Conservation (phyloP, 257 asterid genomes). For the Striga asiatica region DNA sequence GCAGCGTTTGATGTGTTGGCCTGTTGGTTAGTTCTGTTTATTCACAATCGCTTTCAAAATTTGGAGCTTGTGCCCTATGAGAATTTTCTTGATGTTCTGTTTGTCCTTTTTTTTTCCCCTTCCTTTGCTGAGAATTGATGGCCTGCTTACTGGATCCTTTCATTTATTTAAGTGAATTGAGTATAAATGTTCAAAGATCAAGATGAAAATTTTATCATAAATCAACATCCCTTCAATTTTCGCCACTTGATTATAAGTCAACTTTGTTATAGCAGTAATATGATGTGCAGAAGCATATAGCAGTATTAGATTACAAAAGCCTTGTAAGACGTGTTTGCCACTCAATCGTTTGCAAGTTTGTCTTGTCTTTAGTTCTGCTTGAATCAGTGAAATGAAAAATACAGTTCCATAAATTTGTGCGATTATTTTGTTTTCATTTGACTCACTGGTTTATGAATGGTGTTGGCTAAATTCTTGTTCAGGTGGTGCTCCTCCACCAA, state of each 20-base stretch:
- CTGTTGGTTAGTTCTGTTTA: neutral
- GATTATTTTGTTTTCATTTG: neutral
- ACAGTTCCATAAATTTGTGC: neutral
- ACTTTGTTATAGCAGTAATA: neutral
- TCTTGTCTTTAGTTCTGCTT: neutral
- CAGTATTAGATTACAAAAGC: neutral
- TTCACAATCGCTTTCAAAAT: too few species aligned
- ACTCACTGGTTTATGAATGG: neutral
- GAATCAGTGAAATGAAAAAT: neutral
- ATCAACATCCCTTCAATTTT: neutral
- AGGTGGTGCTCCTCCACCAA: constrained; percentile 59
- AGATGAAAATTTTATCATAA: neutral
- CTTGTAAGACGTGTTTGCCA: neutral
- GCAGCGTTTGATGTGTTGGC: neutral
- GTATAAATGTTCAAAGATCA: neutral
- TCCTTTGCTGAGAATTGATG: neutral
- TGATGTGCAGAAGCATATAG: neutral
- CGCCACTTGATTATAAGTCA: neutral
- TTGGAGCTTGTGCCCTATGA: too few species aligned
- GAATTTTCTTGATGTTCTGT: neutral
- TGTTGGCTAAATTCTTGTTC: constrained; percentile 14
- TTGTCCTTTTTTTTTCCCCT: neutral
- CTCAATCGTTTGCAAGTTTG: neutral
- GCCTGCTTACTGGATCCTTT: neutral
- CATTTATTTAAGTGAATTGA: neutral